These are phyloP conservation scores for Biancaea sappan DNA, from an alignment of 306 rosid genomes.

Conservation along the genomic window DNA sequence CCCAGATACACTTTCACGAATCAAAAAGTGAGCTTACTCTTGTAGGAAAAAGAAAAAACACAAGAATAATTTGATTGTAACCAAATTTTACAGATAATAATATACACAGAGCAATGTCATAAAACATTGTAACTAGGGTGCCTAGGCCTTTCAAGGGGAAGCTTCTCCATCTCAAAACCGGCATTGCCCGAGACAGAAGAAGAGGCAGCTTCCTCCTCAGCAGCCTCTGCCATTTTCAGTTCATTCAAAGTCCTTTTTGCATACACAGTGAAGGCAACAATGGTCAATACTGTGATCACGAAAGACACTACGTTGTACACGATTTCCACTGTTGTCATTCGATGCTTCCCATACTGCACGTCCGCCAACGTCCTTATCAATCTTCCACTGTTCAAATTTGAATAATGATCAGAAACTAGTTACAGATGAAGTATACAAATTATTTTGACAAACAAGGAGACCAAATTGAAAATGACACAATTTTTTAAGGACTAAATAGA, in stretches of 20 bases:
- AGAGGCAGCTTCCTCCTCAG: constrained; percentile 45
- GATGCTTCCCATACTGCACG: constrained; percentile 80
- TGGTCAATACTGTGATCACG: constrained; percentile 74
- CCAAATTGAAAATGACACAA: too few species aligned
- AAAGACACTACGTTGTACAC: constrained; percentile 82
- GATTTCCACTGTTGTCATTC: constrained; percentile 78
- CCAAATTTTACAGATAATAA: constrained; percentile 40
- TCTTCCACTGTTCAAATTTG: constrained; percentile 69
- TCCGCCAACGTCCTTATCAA: constrained; percentile 79
- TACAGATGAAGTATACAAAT: neutral
- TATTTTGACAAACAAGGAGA: too few species aligned
- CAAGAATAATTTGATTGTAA: constrained; percentile 6
- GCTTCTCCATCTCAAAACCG: constrained; percentile 63
- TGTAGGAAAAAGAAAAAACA: neutral
- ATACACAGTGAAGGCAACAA: constrained; percentile 80
- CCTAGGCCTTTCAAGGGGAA: constrained; percentile 59
- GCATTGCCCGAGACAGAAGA: constrained; percentile 39
- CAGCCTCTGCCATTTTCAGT: constrained; percentile 58
- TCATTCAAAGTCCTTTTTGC: constrained; percentile 74
- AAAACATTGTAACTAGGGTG: constrained; percentile 20
- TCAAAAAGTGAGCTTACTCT: too few species aligned
- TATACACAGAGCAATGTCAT: constrained; percentile 26
- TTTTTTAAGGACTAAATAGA: too few species aligned
- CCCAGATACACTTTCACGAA: too few species aligned
- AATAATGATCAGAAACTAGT: neutral